These are phyloP conservation scores for Plasmodium malariae DNA, from an alignment of 169 alveolate species.

Conservation along the genomic window DNA sequence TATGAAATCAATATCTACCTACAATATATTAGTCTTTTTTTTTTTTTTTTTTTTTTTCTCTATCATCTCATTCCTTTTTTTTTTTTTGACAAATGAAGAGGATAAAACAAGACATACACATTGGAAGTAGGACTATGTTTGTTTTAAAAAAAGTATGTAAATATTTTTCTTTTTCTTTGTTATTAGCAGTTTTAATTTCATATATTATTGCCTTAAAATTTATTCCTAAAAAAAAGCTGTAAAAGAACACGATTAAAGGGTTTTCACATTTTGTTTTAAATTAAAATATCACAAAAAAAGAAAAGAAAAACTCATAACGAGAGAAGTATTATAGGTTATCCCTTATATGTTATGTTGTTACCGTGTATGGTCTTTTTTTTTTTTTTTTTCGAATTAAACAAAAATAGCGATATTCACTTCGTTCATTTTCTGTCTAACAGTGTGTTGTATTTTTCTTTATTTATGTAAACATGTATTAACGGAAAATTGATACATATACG, in stretches of 20 bases:
- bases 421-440: no score
- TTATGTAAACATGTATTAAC: no score
- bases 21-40: background rate
- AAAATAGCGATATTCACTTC: no score
- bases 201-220: constrained; percentile 25
- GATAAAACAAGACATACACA: constrained; percentile 63
- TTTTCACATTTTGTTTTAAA: constrained; percentile 5
- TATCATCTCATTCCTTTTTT: constrained; percentile 8
- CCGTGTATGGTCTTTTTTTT: background rate
- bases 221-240: constrained; percentile 46
- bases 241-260: constrained; percentile 10
- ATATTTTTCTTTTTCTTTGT: constrained; percentile 12
- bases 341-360: constrained; percentile 6
- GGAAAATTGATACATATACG: no score
- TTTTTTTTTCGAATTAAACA: no score
- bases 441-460: no score
- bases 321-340: constrained; percentile 8
- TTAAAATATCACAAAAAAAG: constrained; percentile 15
- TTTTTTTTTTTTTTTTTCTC: constrained; percentile 13
- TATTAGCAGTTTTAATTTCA: constrained; percentile 28
- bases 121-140: constrained; percentile 31
- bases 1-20: background rate
- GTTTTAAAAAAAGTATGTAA: constrained; percentile 14
- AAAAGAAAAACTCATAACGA: constrained; percentile 13
- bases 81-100: constrained; percentile 38